A percentile compares a stretch with the other conserved stretches of the same genome.
Conservation (phyloP, 129 eudicot species). For the Cynara cardunculus region DNA sequence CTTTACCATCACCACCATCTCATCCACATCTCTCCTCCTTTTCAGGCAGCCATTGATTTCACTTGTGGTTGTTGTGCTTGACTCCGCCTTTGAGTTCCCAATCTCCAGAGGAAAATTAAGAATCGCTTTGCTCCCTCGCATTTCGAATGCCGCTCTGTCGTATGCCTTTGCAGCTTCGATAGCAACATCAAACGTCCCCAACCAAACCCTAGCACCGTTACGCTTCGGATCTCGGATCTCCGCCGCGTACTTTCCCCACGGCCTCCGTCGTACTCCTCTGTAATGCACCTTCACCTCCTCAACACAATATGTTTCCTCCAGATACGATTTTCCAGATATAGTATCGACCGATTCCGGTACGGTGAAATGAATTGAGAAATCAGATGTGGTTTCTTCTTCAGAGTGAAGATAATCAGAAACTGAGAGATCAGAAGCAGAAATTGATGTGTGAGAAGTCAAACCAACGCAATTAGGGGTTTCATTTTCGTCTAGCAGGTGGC, state of each 20-base stretch:
- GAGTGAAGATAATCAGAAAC: slow-evolving; percentile 7
- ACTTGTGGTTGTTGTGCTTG: background rate
- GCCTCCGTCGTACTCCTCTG: slow-evolving; percentile 56
- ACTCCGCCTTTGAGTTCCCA: background rate
- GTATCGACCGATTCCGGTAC: background rate
- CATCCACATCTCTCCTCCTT: background rate
- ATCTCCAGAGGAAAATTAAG: slow-evolving; percentile 49
- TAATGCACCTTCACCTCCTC: slow-evolving; percentile 28
- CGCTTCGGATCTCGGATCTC: slow-evolving; percentile 54
- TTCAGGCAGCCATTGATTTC: background rate
- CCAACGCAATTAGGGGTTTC: background rate
- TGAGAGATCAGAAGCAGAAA: background rate
- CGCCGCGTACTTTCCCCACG: slow-evolving; percentile 65
- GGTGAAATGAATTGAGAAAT: slow-evolving; percentile 5
- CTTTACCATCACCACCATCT: background rate
- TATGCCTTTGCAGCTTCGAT: slow-evolving; percentile 52
- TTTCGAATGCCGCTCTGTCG: slow-evolving; percentile 42
- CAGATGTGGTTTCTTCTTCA: background rate
- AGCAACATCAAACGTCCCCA: slow-evolving; percentile 50
- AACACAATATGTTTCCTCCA: slow-evolving; percentile 1
- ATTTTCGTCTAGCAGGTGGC: slow-evolving; percentile 1
- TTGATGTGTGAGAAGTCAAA: background rate
- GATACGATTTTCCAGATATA: slow-evolving; percentile 28
- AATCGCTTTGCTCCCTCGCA: slow-evolving; percentile 51
- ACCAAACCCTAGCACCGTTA: slow-evolving; percentile 50